Conservation (phyloP, 1,139 yeast species). For the Kurtzmaniella quercitrusa region DNA sequence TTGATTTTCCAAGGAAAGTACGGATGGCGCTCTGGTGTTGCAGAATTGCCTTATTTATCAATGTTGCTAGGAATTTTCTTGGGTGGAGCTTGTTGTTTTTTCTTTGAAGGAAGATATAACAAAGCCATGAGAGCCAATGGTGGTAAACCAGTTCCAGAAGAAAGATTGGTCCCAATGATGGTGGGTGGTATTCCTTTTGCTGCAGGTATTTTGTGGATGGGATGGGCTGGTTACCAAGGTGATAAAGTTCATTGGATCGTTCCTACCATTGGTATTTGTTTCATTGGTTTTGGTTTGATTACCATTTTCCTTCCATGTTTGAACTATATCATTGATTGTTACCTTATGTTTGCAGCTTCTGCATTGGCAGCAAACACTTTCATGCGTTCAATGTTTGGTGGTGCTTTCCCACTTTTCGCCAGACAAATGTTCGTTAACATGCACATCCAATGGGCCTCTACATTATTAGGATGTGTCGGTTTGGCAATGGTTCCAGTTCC, state of each 20-base stretch:
- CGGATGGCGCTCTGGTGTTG: conserved; percentile 45
- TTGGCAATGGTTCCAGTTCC: conserved; percentile 69
- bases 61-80: conserved; percentile 53
- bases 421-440: conserved; percentile 68
- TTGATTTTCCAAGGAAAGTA: conserved; percentile 59
- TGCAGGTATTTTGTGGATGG: conserved; percentile 70
- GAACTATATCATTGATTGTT: conserved; percentile 72
- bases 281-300: conserved; percentile 68
- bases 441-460: conserved; percentile 82
- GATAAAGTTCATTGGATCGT: conserved; percentile 68
- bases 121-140: conserved; percentile 39
- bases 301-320: conserved; percentile 69
- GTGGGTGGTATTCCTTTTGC: conserved; percentile 62
- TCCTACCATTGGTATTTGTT: conserved; percentile 63
- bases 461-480: conserved; percentile 69
- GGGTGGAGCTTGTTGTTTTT: conserved; percentile 40
- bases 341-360: conserved; percentile 73
- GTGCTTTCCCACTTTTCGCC: conserved; percentile 49
- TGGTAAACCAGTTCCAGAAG: conserved; percentile 66
- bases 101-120: conserved; percentile 17
- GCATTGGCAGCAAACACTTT: conserved; percentile 89
- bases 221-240: conserved; percentile 73
- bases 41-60: conserved; percentile 56
- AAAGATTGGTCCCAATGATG: conserved; percentile 65
- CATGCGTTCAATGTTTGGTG: conserved; percentile 58